phyloP scores from a whole-genome alignment of 2,329 filamentous ascomycete species.

The Aspergillus terreus region DNA sequence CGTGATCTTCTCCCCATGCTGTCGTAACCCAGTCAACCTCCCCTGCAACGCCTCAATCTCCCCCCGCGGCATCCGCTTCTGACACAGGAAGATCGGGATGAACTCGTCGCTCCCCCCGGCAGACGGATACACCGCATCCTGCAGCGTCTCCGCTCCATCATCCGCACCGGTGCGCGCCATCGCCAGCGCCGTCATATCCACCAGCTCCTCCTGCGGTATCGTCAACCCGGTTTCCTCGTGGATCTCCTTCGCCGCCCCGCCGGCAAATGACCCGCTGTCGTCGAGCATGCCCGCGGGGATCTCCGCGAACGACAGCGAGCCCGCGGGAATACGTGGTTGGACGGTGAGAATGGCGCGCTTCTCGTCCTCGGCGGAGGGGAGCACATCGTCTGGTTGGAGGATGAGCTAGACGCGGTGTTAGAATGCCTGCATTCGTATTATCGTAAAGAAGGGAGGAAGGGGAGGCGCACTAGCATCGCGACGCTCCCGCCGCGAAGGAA shows the following conservation, averaged over 20 bases:
- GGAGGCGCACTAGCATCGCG: conserved; percentile 47
- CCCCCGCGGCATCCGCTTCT: conserved; percentile 48
- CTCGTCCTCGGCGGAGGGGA: conserved; percentile 34
- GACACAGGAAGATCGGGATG: conserved; percentile 54
- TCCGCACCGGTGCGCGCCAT: conserved; percentile 18
- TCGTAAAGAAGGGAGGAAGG: not conserved
- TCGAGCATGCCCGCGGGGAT: conserved; percentile 62
- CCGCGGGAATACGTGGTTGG: conserved; percentile 56
- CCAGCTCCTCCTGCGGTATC: conserved; percentile 47
- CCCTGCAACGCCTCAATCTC: conserved; percentile 51
- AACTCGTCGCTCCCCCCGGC: conserved; percentile 58
- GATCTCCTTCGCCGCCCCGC: conserved; percentile 56
- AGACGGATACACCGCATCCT: conserved; percentile 51
- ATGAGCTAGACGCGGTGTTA: conserved; percentile 42
- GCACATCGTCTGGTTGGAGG: conserved; percentile 51
- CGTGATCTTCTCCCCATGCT: conserved; percentile 58
- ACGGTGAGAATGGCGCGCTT: conserved; percentile 54
- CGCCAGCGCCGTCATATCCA: conserved; percentile 54
- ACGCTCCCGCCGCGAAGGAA: conserved; percentile 59
- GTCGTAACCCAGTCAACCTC: conserved; percentile 51
- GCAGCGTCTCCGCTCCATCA: conserved; percentile 35
- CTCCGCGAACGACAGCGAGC: conserved; percentile 52
- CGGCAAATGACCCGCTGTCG: conserved; percentile 50
- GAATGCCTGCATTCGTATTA: not conserved
- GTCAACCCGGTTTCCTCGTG: conserved; percentile 55